These are phyloP conservation scores for Sungouiella blattae DNA, from an alignment of 805 yeast species.

Conservation along the genomic window DNA sequence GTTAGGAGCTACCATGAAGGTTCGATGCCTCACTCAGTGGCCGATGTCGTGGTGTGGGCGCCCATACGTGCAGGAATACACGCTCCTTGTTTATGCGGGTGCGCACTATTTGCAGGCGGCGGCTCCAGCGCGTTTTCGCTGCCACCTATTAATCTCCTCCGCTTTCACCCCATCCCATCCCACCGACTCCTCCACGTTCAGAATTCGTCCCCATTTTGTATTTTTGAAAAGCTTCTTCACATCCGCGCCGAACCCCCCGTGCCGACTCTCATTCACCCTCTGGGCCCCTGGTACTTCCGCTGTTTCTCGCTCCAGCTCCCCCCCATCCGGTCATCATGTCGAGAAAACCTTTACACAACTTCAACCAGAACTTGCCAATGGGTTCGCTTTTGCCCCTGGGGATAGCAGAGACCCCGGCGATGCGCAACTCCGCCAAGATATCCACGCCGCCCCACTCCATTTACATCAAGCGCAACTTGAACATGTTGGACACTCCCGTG, in stretches of 20 bases:
- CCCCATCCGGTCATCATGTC: slow-evolving; percentile 2
- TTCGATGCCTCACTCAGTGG: too few relatives aligned
- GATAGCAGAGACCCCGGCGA: slow-evolving; percentile 25
- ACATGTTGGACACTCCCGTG: slow-evolving; percentile 19
- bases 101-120: too few relatives aligned
- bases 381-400: slow-evolving; percentile 4
- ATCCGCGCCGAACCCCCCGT: neutral
- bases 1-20: too few relatives aligned
- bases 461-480: slow-evolving; percentile 13
- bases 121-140: too few relatives aligned
- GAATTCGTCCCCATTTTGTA: too few relatives aligned
- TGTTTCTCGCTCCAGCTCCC: neutral
- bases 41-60: too few relatives aligned
- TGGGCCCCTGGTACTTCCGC: neutral
- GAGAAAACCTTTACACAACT: slow-evolving; percentile 11
- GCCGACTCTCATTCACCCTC: neutral
- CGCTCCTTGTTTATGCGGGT: too few relatives aligned
- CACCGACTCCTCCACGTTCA: too few relatives aligned
- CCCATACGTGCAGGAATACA: too few relatives aligned
- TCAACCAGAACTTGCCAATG: slow-evolving; percentile 7
- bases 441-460: slow-evolving; percentile 38
- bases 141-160: too few relatives aligned
- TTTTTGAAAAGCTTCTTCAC: too few relatives aligned
- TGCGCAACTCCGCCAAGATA: slow-evolving; percentile 20
- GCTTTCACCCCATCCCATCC: too few relatives aligned